Percentiles rank a stretch among this genome's conserved stretches.
phyloP scores from a whole-genome alignment of 2,329 filamentous ascomycete species.

The Colletotrichum zoysiae region DNA sequence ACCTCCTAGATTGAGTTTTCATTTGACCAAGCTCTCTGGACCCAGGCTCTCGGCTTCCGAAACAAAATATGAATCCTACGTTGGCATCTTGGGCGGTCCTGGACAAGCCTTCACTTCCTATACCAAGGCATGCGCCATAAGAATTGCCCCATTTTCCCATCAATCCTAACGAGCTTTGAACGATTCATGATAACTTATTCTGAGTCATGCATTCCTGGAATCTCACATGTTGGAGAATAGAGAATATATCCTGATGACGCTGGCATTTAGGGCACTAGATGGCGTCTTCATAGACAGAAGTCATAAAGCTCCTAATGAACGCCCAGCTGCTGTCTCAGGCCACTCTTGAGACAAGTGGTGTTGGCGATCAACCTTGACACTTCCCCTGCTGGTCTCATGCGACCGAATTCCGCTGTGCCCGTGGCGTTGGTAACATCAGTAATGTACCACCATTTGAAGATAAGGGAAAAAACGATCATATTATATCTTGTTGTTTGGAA shows the following conservation, averaged over 20 bases:
- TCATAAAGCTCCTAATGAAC: background rate
- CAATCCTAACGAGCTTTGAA: no score
- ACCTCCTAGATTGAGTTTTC: background rate
- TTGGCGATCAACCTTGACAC: background rate
- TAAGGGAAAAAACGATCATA: background rate
- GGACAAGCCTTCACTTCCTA: no score
- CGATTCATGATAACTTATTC: no score
- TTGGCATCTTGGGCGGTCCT: no score
- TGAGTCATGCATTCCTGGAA: no score
- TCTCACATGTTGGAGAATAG: background rate
- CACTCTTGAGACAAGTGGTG: background rate
- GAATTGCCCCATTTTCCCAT: no score
- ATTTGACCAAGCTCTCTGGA: no score
- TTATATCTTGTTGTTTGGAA: background rate
- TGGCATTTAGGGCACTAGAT: no score
- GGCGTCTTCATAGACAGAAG: background rate
- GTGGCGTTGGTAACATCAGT: background rate
- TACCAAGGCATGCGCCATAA: no score
- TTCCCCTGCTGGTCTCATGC: background rate
- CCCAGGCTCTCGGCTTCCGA: no score
- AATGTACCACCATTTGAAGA: background rate
- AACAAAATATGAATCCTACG: no score
- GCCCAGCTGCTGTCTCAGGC: background rate
- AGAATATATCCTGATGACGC: background rate
- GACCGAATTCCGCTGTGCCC: background rate